A percentile compares a stretch with the other conserved stretches of the same genome.
Evolutionary conservation across 345 rosid species (phyloP).

Genomic region (Salix arbutifolia): DNA sequence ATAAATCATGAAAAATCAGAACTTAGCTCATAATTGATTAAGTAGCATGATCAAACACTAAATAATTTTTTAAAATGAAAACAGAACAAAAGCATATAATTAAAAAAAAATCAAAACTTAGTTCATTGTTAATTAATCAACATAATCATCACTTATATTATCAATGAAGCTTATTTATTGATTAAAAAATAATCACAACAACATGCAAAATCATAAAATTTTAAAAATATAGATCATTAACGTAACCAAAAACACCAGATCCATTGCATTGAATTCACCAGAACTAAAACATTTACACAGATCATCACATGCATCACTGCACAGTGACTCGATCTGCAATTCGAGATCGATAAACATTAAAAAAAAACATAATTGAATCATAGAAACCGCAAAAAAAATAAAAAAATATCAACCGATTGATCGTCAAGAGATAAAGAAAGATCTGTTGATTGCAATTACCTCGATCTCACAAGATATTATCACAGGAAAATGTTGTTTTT

Average conservation of each 20-base stretch:
- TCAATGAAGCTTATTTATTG: not conserved
- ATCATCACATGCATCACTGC: not conserved
- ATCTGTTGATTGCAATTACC: not conserved
- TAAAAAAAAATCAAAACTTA: not conserved
- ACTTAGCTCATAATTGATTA: not conserved
- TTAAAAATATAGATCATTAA: not conserved
- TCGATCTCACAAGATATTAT: conserved; percentile 1
- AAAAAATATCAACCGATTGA: not conserved
- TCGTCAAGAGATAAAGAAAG: not conserved
- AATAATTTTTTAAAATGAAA: not conserved
- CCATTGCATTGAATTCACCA: conserved; percentile 14
- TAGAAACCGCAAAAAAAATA: not conserved
- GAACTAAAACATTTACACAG: not conserved
- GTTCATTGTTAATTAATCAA: not conserved
- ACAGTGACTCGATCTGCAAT: not conserved
- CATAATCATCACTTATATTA: not conserved
- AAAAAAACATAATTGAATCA: not conserved
- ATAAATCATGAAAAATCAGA: not conserved
- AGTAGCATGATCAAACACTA: not conserved
- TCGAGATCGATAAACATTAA: not conserved
- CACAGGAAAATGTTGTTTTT: not conserved
- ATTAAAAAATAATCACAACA: not conserved
- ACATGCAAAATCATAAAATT: not conserved
- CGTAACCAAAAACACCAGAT: conserved; percentile 11
- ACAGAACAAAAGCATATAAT: no score